These are phyloP conservation scores for Trametes cinnabarina DNA, from an alignment of 768 basidiomycete genomes.

Conservation along the genomic window DNA sequence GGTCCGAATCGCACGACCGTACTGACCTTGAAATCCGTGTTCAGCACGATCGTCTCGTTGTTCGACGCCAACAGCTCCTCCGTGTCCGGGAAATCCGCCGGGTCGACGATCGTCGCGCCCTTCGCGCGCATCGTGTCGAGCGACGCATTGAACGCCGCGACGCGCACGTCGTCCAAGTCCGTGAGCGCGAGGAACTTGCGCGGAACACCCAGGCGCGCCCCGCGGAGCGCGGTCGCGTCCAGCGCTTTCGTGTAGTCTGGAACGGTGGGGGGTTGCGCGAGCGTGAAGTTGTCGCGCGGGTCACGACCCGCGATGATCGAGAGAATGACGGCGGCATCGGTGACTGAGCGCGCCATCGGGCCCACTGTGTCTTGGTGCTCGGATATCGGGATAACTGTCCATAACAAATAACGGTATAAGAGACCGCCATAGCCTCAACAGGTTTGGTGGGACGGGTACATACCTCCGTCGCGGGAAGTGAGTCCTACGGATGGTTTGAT, in stretches of 20 bases:
- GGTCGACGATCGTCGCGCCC: constrained; percentile 55
- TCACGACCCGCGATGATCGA: constrained; percentile 41
- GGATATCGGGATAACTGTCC: constrained; percentile 40
- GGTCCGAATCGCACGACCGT: too few relatives aligned
- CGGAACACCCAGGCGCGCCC: constrained; percentile 44
- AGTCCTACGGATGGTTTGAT: constrained; percentile 38
- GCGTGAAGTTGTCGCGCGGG: constrained; percentile 38
- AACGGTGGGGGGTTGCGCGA: constrained; percentile 44
- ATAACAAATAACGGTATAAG: constrained; percentile 24
- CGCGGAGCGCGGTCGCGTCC: constrained; percentile 42
- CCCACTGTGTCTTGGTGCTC: constrained; percentile 37
- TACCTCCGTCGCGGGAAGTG: constrained; percentile 35
- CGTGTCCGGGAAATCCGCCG: constrained; percentile 56
- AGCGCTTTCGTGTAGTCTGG: constrained; percentile 57
- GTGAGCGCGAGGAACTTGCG: constrained; percentile 31
- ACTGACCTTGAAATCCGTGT: constrained; percentile 56
- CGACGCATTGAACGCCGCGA: constrained; percentile 38
- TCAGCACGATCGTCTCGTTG: constrained; percentile 55
- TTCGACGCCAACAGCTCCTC: constrained; percentile 43
- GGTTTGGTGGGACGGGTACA: not conserved
- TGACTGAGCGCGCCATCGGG: constrained; percentile 33
- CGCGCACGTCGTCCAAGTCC: constrained; percentile 21
- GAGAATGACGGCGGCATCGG: constrained; percentile 34
- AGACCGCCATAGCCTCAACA: constrained; percentile 33
- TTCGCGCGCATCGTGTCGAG: constrained; percentile 37